Evolutionary conservation across 176 grass and related monocot species (phyloP), one percentile per base, ranked within the genome.

Genomic region (Ensete ventricosum): DNA sequence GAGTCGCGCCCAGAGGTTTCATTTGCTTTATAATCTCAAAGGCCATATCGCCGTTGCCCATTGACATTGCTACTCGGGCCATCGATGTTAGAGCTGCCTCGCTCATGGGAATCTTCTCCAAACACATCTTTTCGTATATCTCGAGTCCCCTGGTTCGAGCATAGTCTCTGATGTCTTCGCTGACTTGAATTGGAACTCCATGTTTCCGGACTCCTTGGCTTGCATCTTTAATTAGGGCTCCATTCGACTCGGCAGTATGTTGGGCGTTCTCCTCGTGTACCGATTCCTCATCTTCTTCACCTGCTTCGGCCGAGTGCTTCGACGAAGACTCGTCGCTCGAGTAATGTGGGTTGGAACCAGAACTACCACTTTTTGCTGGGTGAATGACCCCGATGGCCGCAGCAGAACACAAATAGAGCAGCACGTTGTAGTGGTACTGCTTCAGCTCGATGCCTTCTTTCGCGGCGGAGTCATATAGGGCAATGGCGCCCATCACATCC

Each of bases 381-480:
- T 81, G 83, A 51, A 91, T 81, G 7, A 83, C 73, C 49, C 85
- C 89, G 26, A 85, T 73, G 14, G 89, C 78, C 17, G 85, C 83
- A 20, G 85, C 81, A 76, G 89, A 91, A 55, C 89, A 91, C 14
- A 88, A 62, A 55, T 91, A 91, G 23, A 91, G 89, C 9, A 91
- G 74, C 80, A 91, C 89, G 62, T 81, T 88, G 77, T 91, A 91
- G 66, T 91, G 89, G 74, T 91, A 86, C 77, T 85, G 85, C 67
- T 72, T 76, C 80, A 88, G 57, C 1, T 25, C 83, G 52, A 85
- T 75, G n/a, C 85, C 80, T 11, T 83, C 54, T 62, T 82, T 50
- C 8, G 85, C 58, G 10, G 71, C 83, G 1, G 71, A 85, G 55
- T 91, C 89, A 71, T 85, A 91, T 26, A 88, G 75, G 13, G 72